Conservation (phyloP, 805 yeast species). For the Hanseniaspora taiwanica region DNA sequence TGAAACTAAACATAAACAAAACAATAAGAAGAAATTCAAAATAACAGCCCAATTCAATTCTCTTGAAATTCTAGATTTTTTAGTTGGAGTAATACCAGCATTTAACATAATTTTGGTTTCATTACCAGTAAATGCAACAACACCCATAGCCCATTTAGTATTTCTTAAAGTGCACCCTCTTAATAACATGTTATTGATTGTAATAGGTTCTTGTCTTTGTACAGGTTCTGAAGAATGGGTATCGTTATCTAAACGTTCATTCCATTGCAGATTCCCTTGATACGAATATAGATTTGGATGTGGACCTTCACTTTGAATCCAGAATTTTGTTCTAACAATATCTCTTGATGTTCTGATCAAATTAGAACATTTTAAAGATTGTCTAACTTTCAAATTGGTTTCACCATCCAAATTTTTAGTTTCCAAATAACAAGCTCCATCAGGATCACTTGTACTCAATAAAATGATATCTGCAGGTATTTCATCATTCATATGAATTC, state of each 20-base stretch:
- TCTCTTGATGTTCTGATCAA: slow-evolving; percentile 36
- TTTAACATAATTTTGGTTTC: slow-evolving; percentile 76
- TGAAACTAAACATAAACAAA: slow-evolving; percentile 53
- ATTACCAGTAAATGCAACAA: slow-evolving; percentile 63
- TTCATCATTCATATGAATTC: slow-evolving; percentile 63
- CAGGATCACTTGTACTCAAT: slow-evolving; percentile 52
- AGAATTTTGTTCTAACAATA: slow-evolving; percentile 38
- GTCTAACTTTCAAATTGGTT: slow-evolving; percentile 64
- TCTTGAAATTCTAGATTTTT: slow-evolving; percentile 57
- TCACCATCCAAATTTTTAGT: slow-evolving; percentile 77
- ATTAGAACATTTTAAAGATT: slow-evolving; percentile 51
- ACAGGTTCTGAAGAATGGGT: background rate
- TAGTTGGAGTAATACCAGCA: slow-evolving; percentile 69
- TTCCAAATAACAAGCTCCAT: slow-evolving; percentile 62
- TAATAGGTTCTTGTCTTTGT: slow-evolving; percentile 43
- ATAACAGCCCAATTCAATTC: slow-evolving; percentile 61
- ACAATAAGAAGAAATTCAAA: slow-evolving; percentile 50
- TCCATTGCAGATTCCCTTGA: slow-evolving; percentile 54
- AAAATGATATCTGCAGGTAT: slow-evolving; percentile 64
- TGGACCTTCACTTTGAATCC: slow-evolving; percentile 77
- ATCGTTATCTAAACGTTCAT: slow-evolving; percentile 23
- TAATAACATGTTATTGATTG: slow-evolving; percentile 52
- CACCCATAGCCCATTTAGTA: slow-evolving; percentile 72
- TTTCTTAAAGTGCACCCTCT: slow-evolving; percentile 73
- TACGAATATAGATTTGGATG: slow-evolving; percentile 65